Base-by-base conservation (phyloP, 148 eudicot species). In the Simmondsia chinensis region DNA sequence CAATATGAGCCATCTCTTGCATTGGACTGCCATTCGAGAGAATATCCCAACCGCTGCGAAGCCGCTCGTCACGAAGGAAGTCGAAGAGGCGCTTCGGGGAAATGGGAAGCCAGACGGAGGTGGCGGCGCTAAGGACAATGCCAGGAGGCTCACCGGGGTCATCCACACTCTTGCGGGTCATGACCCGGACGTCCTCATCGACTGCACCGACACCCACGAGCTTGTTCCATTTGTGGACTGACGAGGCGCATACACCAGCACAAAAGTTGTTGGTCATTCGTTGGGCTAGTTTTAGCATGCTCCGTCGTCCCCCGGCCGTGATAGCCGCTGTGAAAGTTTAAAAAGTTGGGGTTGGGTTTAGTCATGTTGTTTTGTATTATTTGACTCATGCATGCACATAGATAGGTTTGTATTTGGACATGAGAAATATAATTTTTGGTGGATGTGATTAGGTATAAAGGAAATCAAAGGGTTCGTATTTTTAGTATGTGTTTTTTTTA, bases 101-200 rank as follows among this genome's bases (percentile, higher is more conserved):
- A 5, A 84, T 82, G 0, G 97, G 97, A 2, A 89, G 61, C 97
- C 97, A 89, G 11, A 84, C 95, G 0, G 97, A 84, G 1, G 97
- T 89, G 4, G 95, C 87, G 0, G 95, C 97, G 30, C 95, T 84
- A 43, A 89, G 54, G 14, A 89, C 95, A 1, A 84, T 76, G 4
- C 97, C 97, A 0, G 84, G 61, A 1, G 97, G 97, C 71, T 84
- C 95, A 0, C 97, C 97, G 0, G 97, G 97, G 52, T 89, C 95
- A 19, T 81, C 87, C 0, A 84, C 63, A 67, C 97, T 89, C 67
- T 79, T 74, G 1, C 95, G 69, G 12, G 97, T 89, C 97, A 89
- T 89, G 9, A 84, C 97, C 29, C 81, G 80, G 11, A 84, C 87
- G 19, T 84, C 82, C 35, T 81, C 87, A 13, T 74, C 93, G 7